Base-by-base conservation (phyloP, 2,329 filamentous ascomycete species). In the Pestalotiopsis sp. region DNA sequence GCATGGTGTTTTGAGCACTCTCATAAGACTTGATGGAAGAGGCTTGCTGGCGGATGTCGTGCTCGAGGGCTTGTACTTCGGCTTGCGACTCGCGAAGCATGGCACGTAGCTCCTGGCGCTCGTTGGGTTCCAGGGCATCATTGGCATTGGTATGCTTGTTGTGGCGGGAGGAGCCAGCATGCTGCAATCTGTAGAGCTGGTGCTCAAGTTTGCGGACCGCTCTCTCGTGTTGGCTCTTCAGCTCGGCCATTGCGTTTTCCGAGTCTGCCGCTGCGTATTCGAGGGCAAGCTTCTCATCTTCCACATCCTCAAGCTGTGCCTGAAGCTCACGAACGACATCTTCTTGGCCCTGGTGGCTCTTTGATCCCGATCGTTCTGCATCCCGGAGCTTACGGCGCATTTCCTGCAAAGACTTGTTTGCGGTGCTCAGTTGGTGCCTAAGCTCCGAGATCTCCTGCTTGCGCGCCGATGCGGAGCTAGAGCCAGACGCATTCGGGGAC, bases 1-100 rank as follows among this genome's bases (percentile, higher is more conserved):
- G 86, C 17, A 93, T 84, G 11, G 88, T 83, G 23, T 83, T 82
- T 74, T 92, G 89, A n/a, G 87, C 85, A 14, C 81, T 81, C 41
- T 83, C 80, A 36, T 90, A 82, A 39, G 83, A 80, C 56, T 88
- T 87, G 63, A 95, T 87, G 14, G 89, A 86, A 67, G 88, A 84
- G 67, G 93, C 90, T 70, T 92, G 90, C 75, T 92, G 89, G 5
- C 87, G 84, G 36, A 96, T 85, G 75, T 93, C 90, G 68, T 93
- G 85, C 73, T 93, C 90, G n/a, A 96, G 84, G 41, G 90, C 87
- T 77, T 93, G 89, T 57, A 87, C 83, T 74, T 91, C 88, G 13
- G 89, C 83, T 77, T 92, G 90, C 23, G 87, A 87, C 74, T 88
- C 86, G 70, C 88, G 89, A 31, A 91, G 82, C 78, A 88, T 84